Conservation (phyloP, 2,329 filamentous ascomycete species). For the Stachybotrys chlorohalonatus region DNA sequence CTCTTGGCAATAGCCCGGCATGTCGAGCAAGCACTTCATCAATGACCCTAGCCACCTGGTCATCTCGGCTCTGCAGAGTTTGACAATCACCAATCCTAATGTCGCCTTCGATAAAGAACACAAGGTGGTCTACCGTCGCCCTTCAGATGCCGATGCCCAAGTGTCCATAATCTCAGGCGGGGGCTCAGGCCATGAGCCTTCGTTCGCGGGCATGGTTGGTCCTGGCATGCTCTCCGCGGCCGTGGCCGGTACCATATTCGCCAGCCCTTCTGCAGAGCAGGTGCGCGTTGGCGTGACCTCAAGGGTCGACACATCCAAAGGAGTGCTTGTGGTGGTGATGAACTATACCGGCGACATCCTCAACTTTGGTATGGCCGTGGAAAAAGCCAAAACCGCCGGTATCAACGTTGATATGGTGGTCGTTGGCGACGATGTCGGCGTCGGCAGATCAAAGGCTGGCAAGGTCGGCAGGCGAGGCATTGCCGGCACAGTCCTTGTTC, state of each 20-base stretch:
- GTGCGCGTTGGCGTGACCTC: conserved; percentile 67
- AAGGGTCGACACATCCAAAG: conserved; percentile 60
- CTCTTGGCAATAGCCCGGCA: conserved; percentile 9
- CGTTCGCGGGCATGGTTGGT: conserved; percentile 79
- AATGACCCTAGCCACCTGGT: conserved; percentile 75
- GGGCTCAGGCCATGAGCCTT: conserved; percentile 84
- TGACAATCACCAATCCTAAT: conserved; percentile 78
- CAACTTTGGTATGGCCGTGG: conserved; percentile 88
- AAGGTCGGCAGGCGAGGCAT: conserved; percentile 89
- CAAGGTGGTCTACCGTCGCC: conserved; percentile 76
- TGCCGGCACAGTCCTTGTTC: conserved; percentile 82
- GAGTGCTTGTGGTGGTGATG: conserved; percentile 87
- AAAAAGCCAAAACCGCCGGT: conserved; percentile 78
- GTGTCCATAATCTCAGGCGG: conserved; percentile 84
- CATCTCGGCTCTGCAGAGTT: conserved; percentile 61
- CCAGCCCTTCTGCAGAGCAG: conserved; percentile 73
- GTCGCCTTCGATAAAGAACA: conserved; percentile 68
- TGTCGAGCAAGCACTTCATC: conserved; percentile 77
- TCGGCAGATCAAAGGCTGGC: conserved; percentile 72
- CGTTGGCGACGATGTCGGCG: conserved; percentile 85
- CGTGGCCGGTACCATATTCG: conserved; percentile 82
- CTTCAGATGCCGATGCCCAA: conserved; percentile 40
- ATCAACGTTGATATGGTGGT: conserved; percentile 79
- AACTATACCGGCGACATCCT: conserved; percentile 88
- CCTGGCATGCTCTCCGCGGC: conserved; percentile 70